Evolutionary conservation across 768 basidiomycete species (phyloP).

Genomic region (Tylopilus plumbeoviolaceoides): DNA sequence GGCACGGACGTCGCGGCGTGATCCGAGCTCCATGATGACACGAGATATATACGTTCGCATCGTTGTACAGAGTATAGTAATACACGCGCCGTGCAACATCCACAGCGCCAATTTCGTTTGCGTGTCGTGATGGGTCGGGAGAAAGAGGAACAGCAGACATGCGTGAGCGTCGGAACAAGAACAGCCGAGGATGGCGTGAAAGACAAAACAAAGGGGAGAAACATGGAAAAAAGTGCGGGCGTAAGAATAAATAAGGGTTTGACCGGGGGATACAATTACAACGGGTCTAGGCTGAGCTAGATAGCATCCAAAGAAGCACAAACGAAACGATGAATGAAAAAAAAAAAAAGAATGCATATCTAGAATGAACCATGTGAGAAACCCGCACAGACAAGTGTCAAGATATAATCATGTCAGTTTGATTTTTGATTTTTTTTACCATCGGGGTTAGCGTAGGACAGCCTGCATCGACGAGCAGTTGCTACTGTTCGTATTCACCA

Average conservation of each 20-base stretch:
- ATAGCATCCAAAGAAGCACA: slow-evolving; percentile 19
- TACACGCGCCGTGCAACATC: slow-evolving; percentile 19
- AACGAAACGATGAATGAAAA: not conserved
- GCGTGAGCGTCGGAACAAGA: not conserved
- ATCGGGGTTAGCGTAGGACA: not conserved
- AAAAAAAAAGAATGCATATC: slow-evolving; percentile 24
- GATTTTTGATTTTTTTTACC: slow-evolving; percentile 3
- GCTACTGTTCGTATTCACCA: slow-evolving; percentile 41
- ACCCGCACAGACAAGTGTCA: slow-evolving; percentile 5
- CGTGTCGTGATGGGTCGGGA: not conserved
- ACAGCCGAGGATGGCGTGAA: not conserved
- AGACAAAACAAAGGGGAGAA: not conserved
- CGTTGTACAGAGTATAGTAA: slow-evolving; percentile 22
- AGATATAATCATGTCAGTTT: slow-evolving; percentile 18
- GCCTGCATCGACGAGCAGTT: slow-evolving; percentile 1
- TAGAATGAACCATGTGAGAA: slow-evolving; percentile 23
- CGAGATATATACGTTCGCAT: slow-evolving; percentile 11
- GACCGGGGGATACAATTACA: slow-evolving; percentile 24
- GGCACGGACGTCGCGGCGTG: not conserved
- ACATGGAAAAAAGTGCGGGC: not conserved
- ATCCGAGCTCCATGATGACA: too few relatives aligned
- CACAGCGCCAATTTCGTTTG: slow-evolving; percentile 3
- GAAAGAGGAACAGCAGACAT: not conserved
- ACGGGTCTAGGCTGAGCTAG: slow-evolving; percentile 31
- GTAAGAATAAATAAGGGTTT: slow-evolving; percentile 18